Evolutionary conservation across 208 protist species (phyloP), one percentile per base, ranked within the genome.

Genomic region (Crithidia sp.): DNA sequence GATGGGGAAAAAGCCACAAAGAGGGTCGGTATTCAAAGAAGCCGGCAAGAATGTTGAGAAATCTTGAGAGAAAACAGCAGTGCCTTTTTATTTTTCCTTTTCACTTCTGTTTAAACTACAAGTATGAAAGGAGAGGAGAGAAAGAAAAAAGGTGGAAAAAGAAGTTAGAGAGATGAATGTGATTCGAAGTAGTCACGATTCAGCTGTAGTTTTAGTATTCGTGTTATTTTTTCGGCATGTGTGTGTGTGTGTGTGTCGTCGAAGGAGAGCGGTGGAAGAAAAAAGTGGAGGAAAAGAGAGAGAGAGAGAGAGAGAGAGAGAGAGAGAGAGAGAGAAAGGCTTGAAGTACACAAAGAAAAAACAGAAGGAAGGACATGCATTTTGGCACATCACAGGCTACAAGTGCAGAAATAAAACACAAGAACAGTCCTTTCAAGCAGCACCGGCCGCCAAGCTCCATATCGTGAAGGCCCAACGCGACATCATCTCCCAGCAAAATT

Each of bases 261-360:
- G 28, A 59, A 55, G 7, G 45, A 28, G 6, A 56, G 3, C 52
- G 16, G 6, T 8, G 1, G 8, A 56, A 6, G 52, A 37, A 17
- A 37, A 52, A 37, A 7, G 9, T 50, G 9, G 5, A 53, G 55
- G 7, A 3, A 58, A 61, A 71, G 49, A 47, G 50, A 0, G 50
- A 64, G 37, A 66, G 16, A 65, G 10, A 66, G 45, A 66, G 58
- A 58, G 57, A 58, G 57, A 74, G 7, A 55, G 16, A 64, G 47
- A 57, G 45, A 63, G 14, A 64, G 56, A 39, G 7, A 39, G 19
- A 56, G 17, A 65, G 7, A 43, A 44, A n/a, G 56, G 14, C 2
- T 59, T 5, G 55, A 40, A 36, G 59, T 12, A 6, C 2, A 62
- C 19, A 62, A 61, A 2, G 2, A 49, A 49, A 49, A 67, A 53